phyloP scores from a whole-genome alignment of 495 filamentous ascomycete genomes.

The Aspergillus olivimuriae region DNA sequence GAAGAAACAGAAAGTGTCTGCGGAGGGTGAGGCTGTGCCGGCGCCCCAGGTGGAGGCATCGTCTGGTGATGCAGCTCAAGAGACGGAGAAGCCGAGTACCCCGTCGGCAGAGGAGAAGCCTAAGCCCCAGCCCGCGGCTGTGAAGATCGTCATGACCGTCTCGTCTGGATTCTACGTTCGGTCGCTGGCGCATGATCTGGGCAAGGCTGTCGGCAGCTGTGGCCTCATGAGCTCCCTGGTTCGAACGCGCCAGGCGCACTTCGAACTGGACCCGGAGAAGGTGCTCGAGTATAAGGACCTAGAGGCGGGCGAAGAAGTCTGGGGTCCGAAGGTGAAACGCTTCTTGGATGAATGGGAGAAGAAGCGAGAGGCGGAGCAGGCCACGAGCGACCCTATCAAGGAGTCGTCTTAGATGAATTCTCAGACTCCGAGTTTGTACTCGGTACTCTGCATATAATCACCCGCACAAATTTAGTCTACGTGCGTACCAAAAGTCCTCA shows the following conservation, averaged over 20 bases:
- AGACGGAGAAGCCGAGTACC: slow-evolving; percentile 10
- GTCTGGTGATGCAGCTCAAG: slow-evolving; percentile 7
- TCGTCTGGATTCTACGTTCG: slow-evolving; percentile 97
- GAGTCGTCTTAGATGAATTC: slow-evolving; percentile 1
- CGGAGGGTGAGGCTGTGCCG: slow-evolving; percentile 12
- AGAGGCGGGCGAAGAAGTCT: slow-evolving; percentile 68
- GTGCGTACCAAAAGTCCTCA: too few relatives aligned
- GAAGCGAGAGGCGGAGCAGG: slow-evolving; percentile 23
- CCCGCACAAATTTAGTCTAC: too few relatives aligned
- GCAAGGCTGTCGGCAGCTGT: slow-evolving; percentile 70
- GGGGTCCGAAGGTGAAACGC: slow-evolving; percentile 66
- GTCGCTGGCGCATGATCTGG: slow-evolving; percentile 86
- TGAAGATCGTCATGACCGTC: slow-evolving; percentile 82
- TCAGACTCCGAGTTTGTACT: too few relatives aligned
- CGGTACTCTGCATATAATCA: too few relatives aligned
- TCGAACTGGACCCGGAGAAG: slow-evolving; percentile 55
- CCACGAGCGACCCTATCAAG: background rate
- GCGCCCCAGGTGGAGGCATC: slow-evolving; percentile 7
- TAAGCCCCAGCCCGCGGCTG: slow-evolving; percentile 53
- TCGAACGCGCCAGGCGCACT: slow-evolving; percentile 75
- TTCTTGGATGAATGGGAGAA: slow-evolving; percentile 58
- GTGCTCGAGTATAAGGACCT: slow-evolving; percentile 81
- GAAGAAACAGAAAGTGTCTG: slow-evolving; percentile 34
- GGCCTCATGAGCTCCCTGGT: slow-evolving; percentile 83
- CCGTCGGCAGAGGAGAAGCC: slow-evolving; percentile 13